Conservation (phyloP, 495 filamentous ascomycete genomes). For the Ascodesmis nigricans region DNA sequence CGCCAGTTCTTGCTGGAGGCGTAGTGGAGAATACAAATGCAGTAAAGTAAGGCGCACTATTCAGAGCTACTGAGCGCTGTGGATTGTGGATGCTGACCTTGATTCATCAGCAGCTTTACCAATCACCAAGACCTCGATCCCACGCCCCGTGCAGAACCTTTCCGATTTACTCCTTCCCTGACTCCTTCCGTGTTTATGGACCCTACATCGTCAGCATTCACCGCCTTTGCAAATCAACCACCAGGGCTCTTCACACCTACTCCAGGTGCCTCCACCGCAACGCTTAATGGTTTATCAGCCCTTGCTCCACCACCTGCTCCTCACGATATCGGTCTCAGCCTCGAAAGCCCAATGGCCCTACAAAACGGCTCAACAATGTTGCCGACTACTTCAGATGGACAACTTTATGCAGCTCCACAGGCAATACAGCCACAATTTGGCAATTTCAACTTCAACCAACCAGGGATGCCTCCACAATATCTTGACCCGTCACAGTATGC, state of each 20-base stretch:
- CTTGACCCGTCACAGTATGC: conserved; percentile 23
- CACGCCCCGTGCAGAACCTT: conserved; percentile 54
- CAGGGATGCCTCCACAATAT: conserved; percentile 24
- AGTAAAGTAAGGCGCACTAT: too few species aligned
- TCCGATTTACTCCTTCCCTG: conserved; percentile 69
- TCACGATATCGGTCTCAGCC: conserved; percentile 41
- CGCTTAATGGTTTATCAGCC: too few species aligned
- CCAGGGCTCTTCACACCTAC: conserved; percentile 77
- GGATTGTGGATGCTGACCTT: too few species aligned
- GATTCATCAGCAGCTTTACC: conserved; percentile 2
- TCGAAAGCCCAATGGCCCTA: conserved; percentile 70
- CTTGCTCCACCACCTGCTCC: too few species aligned
- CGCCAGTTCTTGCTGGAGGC: too few species aligned
- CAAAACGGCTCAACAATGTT: conserved; percentile 37
- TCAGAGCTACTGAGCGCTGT: too few species aligned
- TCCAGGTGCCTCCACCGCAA: conserved; percentile 56
- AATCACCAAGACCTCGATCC: conserved; percentile 59
- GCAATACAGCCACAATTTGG: conserved; percentile 45
- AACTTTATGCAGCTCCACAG: conserved; percentile 30
- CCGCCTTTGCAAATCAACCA: conserved; percentile 47
- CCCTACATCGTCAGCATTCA: conserved; percentile 58
- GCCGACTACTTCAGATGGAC: conserved; percentile 30
- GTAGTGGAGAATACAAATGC: too few species aligned
- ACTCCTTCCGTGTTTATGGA: conserved; percentile 32
- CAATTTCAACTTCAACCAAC: conserved; percentile 49